Evolutionary conservation across 2,329 filamentous ascomycete species (phyloP), one percentile per base, ranked within the genome.

Genomic region (Beauveria varroae): DNA sequence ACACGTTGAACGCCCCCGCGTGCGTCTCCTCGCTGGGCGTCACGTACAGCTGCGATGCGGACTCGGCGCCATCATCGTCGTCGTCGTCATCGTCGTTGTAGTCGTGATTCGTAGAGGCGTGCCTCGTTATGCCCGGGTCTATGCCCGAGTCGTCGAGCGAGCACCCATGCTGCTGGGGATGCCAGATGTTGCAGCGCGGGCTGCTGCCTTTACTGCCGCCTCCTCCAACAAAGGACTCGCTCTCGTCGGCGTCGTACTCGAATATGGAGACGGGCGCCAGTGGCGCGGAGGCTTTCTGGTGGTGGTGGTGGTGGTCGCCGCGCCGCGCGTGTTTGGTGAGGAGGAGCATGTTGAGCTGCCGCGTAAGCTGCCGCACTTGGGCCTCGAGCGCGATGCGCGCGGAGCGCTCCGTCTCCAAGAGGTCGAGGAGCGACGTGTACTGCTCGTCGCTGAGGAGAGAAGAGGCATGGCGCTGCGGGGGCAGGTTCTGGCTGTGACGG

Each of bases 371-470:
- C 61, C 76, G 79, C 37, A 87, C 82, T 62, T 86, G 78, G 1
- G 75, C 72, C 68, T 87, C 85, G 5, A 88, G 77, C 4, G 78
- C 74, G 61, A 79, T 75, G 5, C 85, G 78, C 5, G 81, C 81
- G 1, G 77, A 76, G 28, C 84, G 82, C 68, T 88, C 85, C 1
- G 77, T 76, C 61, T 85, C 77, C 28, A 87, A 74, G 60, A 86
- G 75, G 18, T 78, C 75, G 30, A 80, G 69, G 18, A 87, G 73
- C 2, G 75, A 77, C 7, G 75, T 74, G 63, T 82, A 82, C 55
- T 83, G 78, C 54, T 83, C 79, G 18, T 71, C 68, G 2, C 74
- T 74, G 34, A 37, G 34, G 24, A 78, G 71, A 1, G 69, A 62
- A 8, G 69, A 70, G 7, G 67, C 59, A 3, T 65, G 66, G 14